Base-by-base conservation (phyloP, 768 basidiomycete genomes). In the Amanita thiersii region DNA sequence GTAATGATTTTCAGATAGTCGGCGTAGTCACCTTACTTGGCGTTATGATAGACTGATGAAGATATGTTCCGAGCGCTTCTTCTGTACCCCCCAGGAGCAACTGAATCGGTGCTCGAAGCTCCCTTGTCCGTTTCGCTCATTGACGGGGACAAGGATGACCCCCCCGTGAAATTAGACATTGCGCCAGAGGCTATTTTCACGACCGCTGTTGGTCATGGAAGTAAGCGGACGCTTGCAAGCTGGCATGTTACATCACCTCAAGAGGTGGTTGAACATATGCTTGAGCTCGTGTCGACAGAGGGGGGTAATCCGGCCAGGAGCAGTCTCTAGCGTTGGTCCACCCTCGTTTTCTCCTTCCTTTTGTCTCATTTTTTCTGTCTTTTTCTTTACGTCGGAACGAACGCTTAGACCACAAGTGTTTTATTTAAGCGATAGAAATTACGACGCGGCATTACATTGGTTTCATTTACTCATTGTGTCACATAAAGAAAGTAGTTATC, bases 31-130 rank as follows among this genome's bases (percentile, higher is more conserved):
- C 30, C 19, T 19, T 34, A 15, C 23, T 3, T 18, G 12, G 17
- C 14, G 19, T 25, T 15, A 41, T 17, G 32, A 19, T 32, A 86
- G 87, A 93, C 93, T 36, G 91, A 97, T 68, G 94, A 99, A 66
- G 94, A 99, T 68, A 99, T 99, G 94, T 97, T 97, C 85, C 83
- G 92, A 50, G 74, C 89, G 0, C 70, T 94, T 1, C 72, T 77
- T 17, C 67, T 82, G 48, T 85, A 86, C 64, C 63, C 65, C 0
- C 51, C 68, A 1, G 70, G 70, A 2, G 58, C 53, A 20, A 68
- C 50, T 35, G 67, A 64, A 44, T 62, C 69, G 9, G 61, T 60
- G 5, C 71, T 86, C 71, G 64, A 76, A 49, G 77, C 73, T 21
- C 86, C 77, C 15, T 63, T 81, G 15, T 62, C 68, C 2, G 68